Conservation (phyloP, 495 filamentous ascomycete genomes). For the Parachaetomium inaequale region DNA sequence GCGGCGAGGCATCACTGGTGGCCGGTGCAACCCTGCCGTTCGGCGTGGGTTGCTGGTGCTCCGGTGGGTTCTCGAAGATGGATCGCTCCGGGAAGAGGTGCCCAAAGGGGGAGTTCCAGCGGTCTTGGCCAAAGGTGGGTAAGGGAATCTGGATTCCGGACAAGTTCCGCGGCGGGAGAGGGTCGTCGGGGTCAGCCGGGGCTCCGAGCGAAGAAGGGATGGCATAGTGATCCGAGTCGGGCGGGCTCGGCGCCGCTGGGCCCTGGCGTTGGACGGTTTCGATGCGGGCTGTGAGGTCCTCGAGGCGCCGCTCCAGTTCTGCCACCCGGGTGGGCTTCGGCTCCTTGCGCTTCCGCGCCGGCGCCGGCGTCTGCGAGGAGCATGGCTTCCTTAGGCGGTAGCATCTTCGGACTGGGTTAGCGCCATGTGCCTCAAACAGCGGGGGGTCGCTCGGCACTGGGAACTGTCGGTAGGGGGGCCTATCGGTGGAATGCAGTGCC, state of each 20-base stretch:
- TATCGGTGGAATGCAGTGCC: background rate
- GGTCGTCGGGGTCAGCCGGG: background rate
- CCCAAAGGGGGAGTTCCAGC: background rate
- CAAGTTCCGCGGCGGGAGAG: background rate
- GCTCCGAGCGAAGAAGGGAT: background rate
- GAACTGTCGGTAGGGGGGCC: background rate
- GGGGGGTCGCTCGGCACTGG: background rate
- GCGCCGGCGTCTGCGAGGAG: constrained; percentile 30
- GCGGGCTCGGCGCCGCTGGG: background rate
- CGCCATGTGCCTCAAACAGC: background rate
- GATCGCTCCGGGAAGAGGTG: constrained; percentile 2
- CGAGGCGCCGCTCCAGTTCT: constrained; percentile 32
- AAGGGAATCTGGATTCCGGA: background rate
- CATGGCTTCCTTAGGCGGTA: constrained; percentile 32
- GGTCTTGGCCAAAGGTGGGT: background rate
- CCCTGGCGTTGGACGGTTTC: constrained; percentile 18
- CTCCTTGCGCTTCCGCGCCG: constrained; percentile 32
- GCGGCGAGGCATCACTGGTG: background rate
- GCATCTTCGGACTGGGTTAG: constrained; percentile 22
- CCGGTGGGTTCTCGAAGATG: background rate
- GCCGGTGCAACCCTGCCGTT: background rate
- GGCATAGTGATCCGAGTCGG: background rate
- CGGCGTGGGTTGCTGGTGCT: background rate
- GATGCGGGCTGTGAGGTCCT: constrained; percentile 29
- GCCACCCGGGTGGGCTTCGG: constrained; percentile 33